Base-by-base conservation (phyloP, 768 basidiomycete species). In the Boletus subcaerulescens region DNA sequence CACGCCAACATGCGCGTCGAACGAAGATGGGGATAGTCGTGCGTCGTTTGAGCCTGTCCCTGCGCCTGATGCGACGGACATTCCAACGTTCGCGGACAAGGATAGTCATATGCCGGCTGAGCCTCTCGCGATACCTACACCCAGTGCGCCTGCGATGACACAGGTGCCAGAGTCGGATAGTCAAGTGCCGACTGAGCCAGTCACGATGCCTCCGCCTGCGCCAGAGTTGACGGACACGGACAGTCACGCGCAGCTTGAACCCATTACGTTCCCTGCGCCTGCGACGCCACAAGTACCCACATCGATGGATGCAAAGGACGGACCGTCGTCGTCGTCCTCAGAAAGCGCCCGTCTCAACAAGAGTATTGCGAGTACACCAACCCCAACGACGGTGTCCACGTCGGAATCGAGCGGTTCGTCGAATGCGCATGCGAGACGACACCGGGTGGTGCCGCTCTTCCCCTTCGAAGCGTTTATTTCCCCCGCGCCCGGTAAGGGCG, bases 391-490 rank as follows among this genome's bases (percentile, higher is more conserved):
- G 40, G 39, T 2, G 15, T 45, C 56, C 1, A 15, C 17, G 5
- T 55, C 52, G 7, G 35, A 46, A 29, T 43, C 36, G 15, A 26
- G 38, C 4, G 14, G 36, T 15, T 41, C 45, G 10, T 52, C 35
- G 8, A 50, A 38, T 1, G 40, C 24, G 8, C 43, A 17, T 9
- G 36, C 52, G 22, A 50, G 31, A 47, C 48, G 50, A 24, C 57
- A 33, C 20, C 39, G 42, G 5, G 4, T 11, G 1, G 6, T 31
- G 12, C 4, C 56, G 18, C 36, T 39, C 13, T 20, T 50, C 10
- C 53, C 61, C 8, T 69, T 68, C 11, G 55, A 62, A 31, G 59
- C 50, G 7, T 69, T 65, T 43, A 67, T 68, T 11, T 69, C 67
- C 15, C 62, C 62, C 5, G 42, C 36, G 10, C 52, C 33, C 26